Evolutionary conservation across 1,284 basidiomycete species (phyloP), one percentile per base, ranked within the genome.

Genomic region (Quambalaria eucalypti): DNA sequence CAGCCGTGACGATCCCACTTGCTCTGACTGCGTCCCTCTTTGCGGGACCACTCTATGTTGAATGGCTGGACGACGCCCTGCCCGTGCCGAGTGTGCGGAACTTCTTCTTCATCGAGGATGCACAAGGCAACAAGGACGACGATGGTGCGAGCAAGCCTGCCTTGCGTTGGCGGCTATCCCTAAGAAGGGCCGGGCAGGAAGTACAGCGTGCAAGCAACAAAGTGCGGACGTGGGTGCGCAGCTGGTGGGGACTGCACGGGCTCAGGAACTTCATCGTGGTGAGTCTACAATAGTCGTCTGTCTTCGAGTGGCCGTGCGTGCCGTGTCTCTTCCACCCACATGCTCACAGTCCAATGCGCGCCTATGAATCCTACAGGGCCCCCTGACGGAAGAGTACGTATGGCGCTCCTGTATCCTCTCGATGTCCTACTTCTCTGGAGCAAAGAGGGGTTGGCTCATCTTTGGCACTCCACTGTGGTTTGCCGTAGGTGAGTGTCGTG

Each of bases 361-460:
- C n/a, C n/a, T n/a, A n/a, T n/a, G n/a, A n/a, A n/a, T n/a, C n/a
- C n/a, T n/a, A n/a, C n/a, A n/a, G n/a, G 91, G 84, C 0, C 93
- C 93, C 0, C 74, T 90, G 30, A 91, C 91, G 0, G 93, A 98
- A 78, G 93, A 98, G 74, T 66, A 96, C 25, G 87, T 91, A 2
- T 98, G 96, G 73, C 81, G 95, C 26, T 85, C 86, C 0, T 91
- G 88, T 71, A 82, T 93, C 42, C 79, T 96, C 21, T 78, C 84
- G 1, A 81, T 85, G 1, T 87, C 88, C 59, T 79, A 85, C 52
- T 80, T 90, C 31, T 82, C 84, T 0, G 82, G 83, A n/a, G 79
- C 81, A 1, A 80, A 82, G 0, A 78, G 68, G 21, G 71, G 61
- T 36, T 79, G 79, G 50, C 83, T 91, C 78, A 82, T 96, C 50